Base-by-base conservation (phyloP, 2,329 filamentous ascomycete species). In the Botrytis fragariae region DNA sequence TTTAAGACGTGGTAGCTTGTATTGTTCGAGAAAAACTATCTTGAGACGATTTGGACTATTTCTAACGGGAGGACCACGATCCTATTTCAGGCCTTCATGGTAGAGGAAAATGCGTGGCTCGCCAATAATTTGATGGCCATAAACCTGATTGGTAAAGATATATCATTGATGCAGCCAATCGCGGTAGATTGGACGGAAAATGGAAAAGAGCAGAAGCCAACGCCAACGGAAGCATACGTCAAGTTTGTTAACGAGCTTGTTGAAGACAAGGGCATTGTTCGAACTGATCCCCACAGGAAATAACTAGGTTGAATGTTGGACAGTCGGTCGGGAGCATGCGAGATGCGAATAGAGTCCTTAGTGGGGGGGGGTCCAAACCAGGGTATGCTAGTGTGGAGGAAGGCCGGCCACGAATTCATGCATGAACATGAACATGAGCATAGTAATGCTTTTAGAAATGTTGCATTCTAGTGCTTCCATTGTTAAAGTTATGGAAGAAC, bases 111-210 rank as follows among this genome's bases (percentile, higher is more conserved):
- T 82, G 81, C 79, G 82, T 84, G 81, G 81, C 81, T 83, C 80
- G 81, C 79, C 81, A 84, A 81, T 81, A 79, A 81, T 79, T 78
- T 78, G 75, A 78, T 77, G 82, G 78, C 78, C 81, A 81, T 82
- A 77, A 81, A 83, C 81, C 83, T 85, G 84, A 86, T 86, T 85
- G 84, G 84, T 75, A 78, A 77, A 59, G 76, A 77, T 45, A 77
- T 78, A 76, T 78, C 74, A 75, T 75, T 80, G 77, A 75, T 76
- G 75, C 74, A 77, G 77, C 79, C 79, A 81, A 82, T 85, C 84
- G 85, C 85, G 84, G 81, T 82, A 83, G 75, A 78, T 79, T 77
- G 78, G 77, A 79, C 75, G 77, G 76, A 75, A 77, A 45, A 42
- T 74, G 74, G 75, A 71, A 75, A 69, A 74, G 74, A 74, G 71